phyloP scores from a whole-genome alignment of 2,329 filamentous ascomycete species.

The Leptoxyphium fumago region DNA sequence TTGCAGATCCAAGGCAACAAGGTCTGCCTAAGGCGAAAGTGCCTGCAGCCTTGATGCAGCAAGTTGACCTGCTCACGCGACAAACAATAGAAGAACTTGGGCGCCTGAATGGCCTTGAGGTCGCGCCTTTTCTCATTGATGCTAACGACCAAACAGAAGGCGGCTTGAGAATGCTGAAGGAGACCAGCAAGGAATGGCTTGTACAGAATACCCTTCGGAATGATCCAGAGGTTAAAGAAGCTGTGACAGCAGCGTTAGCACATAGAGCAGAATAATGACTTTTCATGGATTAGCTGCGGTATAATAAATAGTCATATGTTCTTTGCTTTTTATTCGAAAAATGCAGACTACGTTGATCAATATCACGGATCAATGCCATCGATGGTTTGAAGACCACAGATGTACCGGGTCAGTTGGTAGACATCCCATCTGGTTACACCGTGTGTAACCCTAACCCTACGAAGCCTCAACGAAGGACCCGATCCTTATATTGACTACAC shows the following conservation, averaged over 20 bases:
- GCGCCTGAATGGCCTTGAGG: constrained; percentile 60
- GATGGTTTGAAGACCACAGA: too few species aligned
- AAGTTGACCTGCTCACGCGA: constrained; percentile 46
- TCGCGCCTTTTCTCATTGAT: constrained; percentile 69
- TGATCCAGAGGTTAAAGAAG: constrained; percentile 70
- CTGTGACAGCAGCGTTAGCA: constrained; percentile 49
- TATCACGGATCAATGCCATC: too few species aligned
- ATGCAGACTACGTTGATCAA: too few species aligned
- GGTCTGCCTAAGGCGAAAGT: constrained; percentile 13
- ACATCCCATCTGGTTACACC: too few species aligned
- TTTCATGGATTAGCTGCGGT: too few species aligned
- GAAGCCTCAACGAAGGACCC: too few species aligned
- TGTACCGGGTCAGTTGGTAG: too few species aligned
- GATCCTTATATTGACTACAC: too few species aligned
- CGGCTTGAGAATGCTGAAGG: constrained; percentile 32
- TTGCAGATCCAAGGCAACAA: constrained; percentile 25
- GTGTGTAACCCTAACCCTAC: too few species aligned
- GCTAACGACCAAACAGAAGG: constrained; percentile 42
- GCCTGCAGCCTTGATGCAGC: constrained; percentile 48
- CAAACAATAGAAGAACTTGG: constrained; percentile 54
- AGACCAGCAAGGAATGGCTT: constrained; percentile 71
- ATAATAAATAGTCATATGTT: too few species aligned
- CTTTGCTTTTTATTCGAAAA: too few species aligned
- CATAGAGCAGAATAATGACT: too few species aligned
- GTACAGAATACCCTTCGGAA: constrained; percentile 71